A percentile compares a stretch with the other conserved stretches of the same genome.
Conservation (phyloP, 2,329 filamentous ascomycete genomes). For the Ceratocystis eucalypticola region DNA sequence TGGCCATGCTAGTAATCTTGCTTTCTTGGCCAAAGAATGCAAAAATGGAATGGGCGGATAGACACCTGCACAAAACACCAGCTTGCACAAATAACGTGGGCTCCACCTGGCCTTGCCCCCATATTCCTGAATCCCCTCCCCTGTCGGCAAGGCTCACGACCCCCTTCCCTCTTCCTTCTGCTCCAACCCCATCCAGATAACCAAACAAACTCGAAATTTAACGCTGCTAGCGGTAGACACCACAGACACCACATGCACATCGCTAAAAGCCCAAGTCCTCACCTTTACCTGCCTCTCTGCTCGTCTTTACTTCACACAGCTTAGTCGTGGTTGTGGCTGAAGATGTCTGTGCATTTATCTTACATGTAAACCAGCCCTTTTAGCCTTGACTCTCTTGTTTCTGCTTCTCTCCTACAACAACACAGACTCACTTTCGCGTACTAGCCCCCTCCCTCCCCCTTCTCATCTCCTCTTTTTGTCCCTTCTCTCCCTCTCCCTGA, state of each 20-base stretch:
- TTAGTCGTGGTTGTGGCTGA: neutral
- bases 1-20: neutral
- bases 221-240: too few species aligned
- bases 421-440: neutral
- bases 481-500: neutral
- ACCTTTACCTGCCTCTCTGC: neutral
- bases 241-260: too few species aligned
- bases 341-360: neutral
- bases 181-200: too few species aligned
- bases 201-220: too few species aligned
- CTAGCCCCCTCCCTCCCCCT: neutral
- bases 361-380: neutral
- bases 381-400: neutral
- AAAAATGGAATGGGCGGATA: neutral
- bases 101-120: neutral
- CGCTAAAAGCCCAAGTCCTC: too few species aligned
- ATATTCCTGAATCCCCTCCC: too few species aligned
- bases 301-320: neutral
- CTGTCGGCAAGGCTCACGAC: too few species aligned
- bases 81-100: neutral
- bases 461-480: slow-evolving; percentile 1
- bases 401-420: neutral
- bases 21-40: neutral
- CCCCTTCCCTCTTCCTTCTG: too few species aligned
- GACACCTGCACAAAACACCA: neutral